A percentile compares a stretch with the other conserved stretches of the same genome.
Conservation (phyloP, 352 stramenopile genomes). For the Pythium dissotocum region DNA sequence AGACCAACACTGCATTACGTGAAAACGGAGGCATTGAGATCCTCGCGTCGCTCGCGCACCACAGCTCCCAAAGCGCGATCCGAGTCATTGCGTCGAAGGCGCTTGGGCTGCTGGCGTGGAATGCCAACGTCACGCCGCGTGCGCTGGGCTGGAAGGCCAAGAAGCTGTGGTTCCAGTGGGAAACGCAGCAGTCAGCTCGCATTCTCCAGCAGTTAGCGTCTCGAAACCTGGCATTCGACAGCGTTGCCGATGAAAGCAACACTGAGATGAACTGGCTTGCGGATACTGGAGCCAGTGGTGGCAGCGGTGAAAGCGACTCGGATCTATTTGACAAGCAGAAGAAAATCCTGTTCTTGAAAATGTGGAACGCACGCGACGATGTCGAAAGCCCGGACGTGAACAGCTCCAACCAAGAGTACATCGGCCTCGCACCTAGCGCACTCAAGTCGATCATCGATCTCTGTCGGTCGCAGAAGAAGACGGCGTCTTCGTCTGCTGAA, state of each 20-base stretch:
- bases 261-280: constrained; percentile 58
- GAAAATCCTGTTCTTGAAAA: constrained; percentile 51
- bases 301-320: constrained; percentile 42
- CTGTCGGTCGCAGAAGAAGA: constrained; percentile 19
- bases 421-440: constrained; percentile 52
- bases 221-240: constrained; percentile 47
- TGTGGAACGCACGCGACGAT: constrained; percentile 61
- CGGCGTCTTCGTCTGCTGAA: background rate
- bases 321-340: constrained; percentile 26
- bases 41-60: constrained; percentile 42
- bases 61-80: constrained; percentile 39
- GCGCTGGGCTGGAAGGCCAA: constrained; percentile 71
- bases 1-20: constrained; percentile 54
- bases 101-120: constrained; percentile 65
- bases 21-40: constrained; percentile 69
- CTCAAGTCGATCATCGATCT: constrained; percentile 57
- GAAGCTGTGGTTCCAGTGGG: constrained; percentile 59
- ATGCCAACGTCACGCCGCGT: constrained; percentile 57
- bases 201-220: constrained; percentile 37
- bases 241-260: constrained; percentile 38
- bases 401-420: constrained; percentile 61
- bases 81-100: constrained; percentile 50
- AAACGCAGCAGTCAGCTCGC: constrained; percentile 35
- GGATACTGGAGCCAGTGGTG: constrained; percentile 35
- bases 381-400: constrained; percentile 44